phyloP scores from a whole-genome alignment of 495 filamentous ascomycete species.

The Podospora anserina region DNA sequence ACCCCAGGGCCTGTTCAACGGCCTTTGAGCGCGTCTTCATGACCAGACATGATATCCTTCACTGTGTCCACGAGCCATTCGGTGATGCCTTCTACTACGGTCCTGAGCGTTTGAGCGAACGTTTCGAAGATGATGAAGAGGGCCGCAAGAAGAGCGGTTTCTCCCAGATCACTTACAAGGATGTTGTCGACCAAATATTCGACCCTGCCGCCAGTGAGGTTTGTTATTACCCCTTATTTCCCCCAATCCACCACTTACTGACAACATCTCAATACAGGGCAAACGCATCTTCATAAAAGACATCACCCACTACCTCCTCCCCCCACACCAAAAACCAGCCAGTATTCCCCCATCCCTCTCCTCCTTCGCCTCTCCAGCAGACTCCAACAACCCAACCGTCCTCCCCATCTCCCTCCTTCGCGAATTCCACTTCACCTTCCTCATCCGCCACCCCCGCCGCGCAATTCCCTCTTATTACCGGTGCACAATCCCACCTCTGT shows the following conservation, averaged over 20 bases:
- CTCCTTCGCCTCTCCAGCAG: constrained; percentile 55
- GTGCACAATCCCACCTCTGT: constrained; percentile 88
- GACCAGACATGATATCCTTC: constrained; percentile 75
- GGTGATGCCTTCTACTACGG: constrained; percentile 96
- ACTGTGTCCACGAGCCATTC: constrained; percentile 91
- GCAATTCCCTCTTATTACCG: constrained; percentile 91
- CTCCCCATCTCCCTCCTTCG: constrained; percentile 65
- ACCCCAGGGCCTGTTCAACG: constrained; percentile 90
- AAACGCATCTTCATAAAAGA: constrained; percentile 98
- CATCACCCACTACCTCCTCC: constrained; percentile 83
- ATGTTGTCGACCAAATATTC: constrained; percentile 69
- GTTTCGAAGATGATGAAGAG: constrained; percentile 71
- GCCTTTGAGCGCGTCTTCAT: constrained; percentile 98
- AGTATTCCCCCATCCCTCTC: constrained; percentile 71
- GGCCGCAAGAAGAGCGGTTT: constrained; percentile 72
- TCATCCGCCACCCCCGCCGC: constrained; percentile 87
- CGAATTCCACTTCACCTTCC: constrained; percentile 90
- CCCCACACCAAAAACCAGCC: constrained; percentile 64
- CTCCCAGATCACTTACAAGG: constrained; percentile 67
- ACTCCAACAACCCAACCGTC: constrained; percentile 73
- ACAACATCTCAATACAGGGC: constrained; percentile 39
- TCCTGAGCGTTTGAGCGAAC: constrained; percentile 73
- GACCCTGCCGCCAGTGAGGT: constrained; percentile 56
- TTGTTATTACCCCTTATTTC: constrained; percentile 5
- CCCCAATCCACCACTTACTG: background rate